Base-by-base conservation (phyloP, 1,139 yeast genomes). In the Geotrichum histeridarum region DNA sequence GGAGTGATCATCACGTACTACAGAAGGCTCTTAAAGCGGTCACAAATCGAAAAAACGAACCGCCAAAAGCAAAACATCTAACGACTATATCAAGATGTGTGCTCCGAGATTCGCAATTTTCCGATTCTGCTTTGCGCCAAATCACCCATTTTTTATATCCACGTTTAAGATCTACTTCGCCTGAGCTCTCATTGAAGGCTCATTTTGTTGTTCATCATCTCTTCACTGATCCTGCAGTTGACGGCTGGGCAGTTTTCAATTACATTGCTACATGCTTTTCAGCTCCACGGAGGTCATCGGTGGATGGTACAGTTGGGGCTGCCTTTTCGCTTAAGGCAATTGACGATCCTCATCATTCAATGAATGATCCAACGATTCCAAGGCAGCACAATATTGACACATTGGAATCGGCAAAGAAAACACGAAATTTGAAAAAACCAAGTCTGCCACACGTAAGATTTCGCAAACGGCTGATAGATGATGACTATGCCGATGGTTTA, bases 201-300 rank as follows among this genome's bases (percentile, higher is more conserved):
- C 66, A 64, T 48, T 46, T 59, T 22, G 48, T 63, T 8, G 57
- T 63, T 44, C 66, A 63, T 39, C 59, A 57, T 32, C 57, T 63
- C 18, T 52, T 62, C n/a, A 54, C 64, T 14, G 65, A 63, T 46
- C 55, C 43, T 3, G 15, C 47, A 8, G 31, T 50, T n/a, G 42
- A 53, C 15, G 52, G 47, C 36, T 55, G 55, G 33, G 53, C 55
- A 7, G 48, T 57, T 14, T 52, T 57, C 30, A 42, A 30, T 30
- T 51, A 48, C 42, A 43, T 55, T 15, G 31, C 55, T 9, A 41
- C 45, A 5, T 45, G 50, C 27, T 54, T 45, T 36, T 42, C 53
- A 8, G 37, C 56, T 8, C 52, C 55, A 5, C 47, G 53, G 33
- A 47, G 58, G 8, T 55, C 58, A 5, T 52, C 55, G 4, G 58